phyloP scores from a whole-genome alignment of 23 red algal species.

The Pyropia yezoensis region DNA sequence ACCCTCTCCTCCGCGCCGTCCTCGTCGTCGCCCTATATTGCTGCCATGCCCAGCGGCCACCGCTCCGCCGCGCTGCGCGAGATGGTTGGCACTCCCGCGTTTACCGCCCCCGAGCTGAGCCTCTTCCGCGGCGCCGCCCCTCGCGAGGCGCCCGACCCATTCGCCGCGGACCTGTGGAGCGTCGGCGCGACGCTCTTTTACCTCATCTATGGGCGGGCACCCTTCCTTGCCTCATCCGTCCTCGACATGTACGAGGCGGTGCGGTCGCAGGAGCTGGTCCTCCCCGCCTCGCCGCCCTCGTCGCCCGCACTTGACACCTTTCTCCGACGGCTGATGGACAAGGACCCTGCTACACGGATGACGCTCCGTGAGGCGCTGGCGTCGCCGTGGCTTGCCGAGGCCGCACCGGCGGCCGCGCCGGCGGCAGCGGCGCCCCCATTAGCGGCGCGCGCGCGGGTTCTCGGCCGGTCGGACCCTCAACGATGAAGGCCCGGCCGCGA shows the following conservation, averaged over 20 bases:
- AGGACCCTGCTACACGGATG: conserved; percentile 34
- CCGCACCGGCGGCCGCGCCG: conserved; percentile 7
- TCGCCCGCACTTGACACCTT: conserved; percentile 14
- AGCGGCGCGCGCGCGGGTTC: background rate
- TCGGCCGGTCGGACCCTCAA: too few relatives aligned
- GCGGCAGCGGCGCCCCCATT: background rate
- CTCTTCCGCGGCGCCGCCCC: conserved; percentile 21
- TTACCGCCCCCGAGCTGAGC: conserved; percentile 68
- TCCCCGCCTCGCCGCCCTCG: conserved; percentile 15
- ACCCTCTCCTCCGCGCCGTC: background rate
- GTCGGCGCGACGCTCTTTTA: conserved; percentile 70
- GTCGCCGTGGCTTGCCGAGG: conserved; percentile 32
- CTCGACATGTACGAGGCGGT: conserved; percentile 83
- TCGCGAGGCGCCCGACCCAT: conserved; percentile 4
- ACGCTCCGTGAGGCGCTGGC: conserved; percentile 12
- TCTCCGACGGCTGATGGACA: conserved; percentile 31
- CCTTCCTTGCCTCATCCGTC: conserved; percentile 51
- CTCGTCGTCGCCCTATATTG: background rate
- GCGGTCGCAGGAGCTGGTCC: conserved; percentile 32
- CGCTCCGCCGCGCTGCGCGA: too few relatives aligned
- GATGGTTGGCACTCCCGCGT: conserved; percentile 57
- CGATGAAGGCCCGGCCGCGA: too few relatives aligned
- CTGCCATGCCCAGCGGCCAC: background rate
- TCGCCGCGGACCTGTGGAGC: conserved; percentile 71
- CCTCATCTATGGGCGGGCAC: conserved; percentile 43